A percentile compares a stretch with the other conserved stretches of the same genome.
These are phyloP conservation scores for Viola pubescens DNA, from an alignment of 441 rosid genomes.

Conservation along the genomic window DNA sequence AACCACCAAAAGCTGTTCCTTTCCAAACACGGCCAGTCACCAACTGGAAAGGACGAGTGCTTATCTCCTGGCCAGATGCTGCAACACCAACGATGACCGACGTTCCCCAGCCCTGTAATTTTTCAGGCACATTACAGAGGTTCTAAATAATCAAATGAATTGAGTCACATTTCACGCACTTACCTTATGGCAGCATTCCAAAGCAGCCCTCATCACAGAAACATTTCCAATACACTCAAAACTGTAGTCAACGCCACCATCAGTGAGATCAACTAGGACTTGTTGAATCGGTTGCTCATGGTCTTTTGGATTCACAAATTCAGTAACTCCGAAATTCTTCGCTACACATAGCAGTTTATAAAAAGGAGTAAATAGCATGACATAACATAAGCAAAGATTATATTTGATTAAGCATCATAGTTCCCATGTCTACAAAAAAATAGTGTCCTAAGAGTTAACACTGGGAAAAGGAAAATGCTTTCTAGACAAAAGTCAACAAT, in stretches of 20 bases:
- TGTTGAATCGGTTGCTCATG: constrained; percentile 84
- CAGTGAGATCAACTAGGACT: constrained; percentile 79
- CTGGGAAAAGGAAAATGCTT: no score
- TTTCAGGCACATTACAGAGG: constrained; percentile 10
- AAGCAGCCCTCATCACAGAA: constrained; percentile 84
- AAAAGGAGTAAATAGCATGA: background rate
- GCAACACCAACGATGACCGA: constrained; percentile 95
- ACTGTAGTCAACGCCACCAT: constrained; percentile 97
- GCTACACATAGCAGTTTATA: constrained; percentile 43
- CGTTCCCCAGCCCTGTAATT: constrained; percentile 89
- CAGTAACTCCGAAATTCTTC: constrained; percentile 86
- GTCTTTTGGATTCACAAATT: constrained; percentile 92
- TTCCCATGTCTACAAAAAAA: background rate
- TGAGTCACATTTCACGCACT: constrained; percentile 9
- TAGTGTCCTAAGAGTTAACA: no score
- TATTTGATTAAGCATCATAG: background rate
- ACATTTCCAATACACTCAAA: constrained; percentile 96
- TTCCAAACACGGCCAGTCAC: constrained; percentile 99
- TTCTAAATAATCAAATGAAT: background rate
- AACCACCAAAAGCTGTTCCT: constrained; percentile 98
- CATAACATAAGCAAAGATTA: background rate
- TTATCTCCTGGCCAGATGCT: constrained; percentile 94
- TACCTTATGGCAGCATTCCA: constrained; percentile 98
- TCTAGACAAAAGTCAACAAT: no score
- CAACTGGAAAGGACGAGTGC: constrained; percentile 92